Evolutionary conservation across 768 basidiomycete species (phyloP), one percentile per base, ranked within the genome.

Genomic region (Auriscalpium orientale): DNA sequence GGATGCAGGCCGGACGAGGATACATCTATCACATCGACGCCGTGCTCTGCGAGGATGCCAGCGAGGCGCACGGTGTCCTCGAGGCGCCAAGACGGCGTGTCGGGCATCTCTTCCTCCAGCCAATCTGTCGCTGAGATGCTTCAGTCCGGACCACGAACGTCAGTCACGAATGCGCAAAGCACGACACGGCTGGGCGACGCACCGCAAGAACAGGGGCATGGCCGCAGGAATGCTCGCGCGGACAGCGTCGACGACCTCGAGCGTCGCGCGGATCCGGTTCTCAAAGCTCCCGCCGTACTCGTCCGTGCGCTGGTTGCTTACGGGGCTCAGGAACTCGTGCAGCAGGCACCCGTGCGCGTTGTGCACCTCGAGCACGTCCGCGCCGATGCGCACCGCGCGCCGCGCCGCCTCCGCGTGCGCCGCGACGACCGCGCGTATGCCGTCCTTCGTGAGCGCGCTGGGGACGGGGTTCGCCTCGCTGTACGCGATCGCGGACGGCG

Each of bases 21-120:
- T 35, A 88, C 78, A 60, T 92, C 90, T 46, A 92, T 69, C 37
- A 92, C 72, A 67, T 91, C 91, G 51, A 91, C 78, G 6, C 88
- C 88, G 46, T 82, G 76, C 13, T 79, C 76, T 13, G 73, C 74
- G 16, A 91, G 76, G 58, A 83, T 76, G 16, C 74, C 70, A 2
- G 83, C 79, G 21, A 91, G 71, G 34, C 76, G 71, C 21, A 79
- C 79, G 2, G 84, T 87, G 65, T 91, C 89, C 65, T 86, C 81
- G 1, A 79, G 59, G 15, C 78, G 77, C 89, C 90, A 89, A 7
- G 80, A 80, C 11, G 78, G 76, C 58, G 85, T 80, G 55, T 84
- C 70, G 0, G 82, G 80, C 2, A 79, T 68, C 4, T 74, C 71
- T 54, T 79, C 75, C 60, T 84, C 82, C 9, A 87, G 70, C 84